Percentiles rank a stretch among this genome's conserved stretches.
Conservation (phyloP, 306 rosid species). For the Quercus cerris region DNA sequence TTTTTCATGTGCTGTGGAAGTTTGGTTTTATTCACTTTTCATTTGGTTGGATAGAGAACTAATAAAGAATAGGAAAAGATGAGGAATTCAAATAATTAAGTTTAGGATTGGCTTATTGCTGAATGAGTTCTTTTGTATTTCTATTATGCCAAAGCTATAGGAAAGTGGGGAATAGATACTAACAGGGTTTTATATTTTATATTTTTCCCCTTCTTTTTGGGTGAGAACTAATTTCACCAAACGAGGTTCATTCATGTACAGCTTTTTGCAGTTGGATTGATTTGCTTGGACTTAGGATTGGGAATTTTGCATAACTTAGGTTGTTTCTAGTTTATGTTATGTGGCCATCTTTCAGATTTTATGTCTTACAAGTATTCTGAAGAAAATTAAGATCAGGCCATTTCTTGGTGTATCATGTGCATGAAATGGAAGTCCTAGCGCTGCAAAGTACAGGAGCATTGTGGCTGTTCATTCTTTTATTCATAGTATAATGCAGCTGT, state of each 20-base stretch:
- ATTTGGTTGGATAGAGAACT: neutral
- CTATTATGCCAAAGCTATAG: neutral
- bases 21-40: neutral
- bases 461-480: conserved; percentile 7
- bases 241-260: too few relatives aligned
- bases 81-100: neutral
- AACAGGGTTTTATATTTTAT: neutral
- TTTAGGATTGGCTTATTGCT: neutral
- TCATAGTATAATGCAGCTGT: neutral
- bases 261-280: neutral
- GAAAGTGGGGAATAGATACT: neutral
- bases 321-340: neutral
- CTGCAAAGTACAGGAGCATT: neutral
- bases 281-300: neutral
- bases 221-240: too few relatives aligned
- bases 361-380: neutral
- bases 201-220: neutral
- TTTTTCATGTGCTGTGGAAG: neutral
- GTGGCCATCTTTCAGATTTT: neutral
- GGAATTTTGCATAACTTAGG: neutral
- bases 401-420: neutral
- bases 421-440: neutral
- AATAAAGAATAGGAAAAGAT: neutral
- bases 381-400: neutral
- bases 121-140: neutral